These are phyloP conservation scores for Moesziomyces parantarcticus DNA, from an alignment of 1,284 basidiomycete genomes.

Conservation along the genomic window DNA sequence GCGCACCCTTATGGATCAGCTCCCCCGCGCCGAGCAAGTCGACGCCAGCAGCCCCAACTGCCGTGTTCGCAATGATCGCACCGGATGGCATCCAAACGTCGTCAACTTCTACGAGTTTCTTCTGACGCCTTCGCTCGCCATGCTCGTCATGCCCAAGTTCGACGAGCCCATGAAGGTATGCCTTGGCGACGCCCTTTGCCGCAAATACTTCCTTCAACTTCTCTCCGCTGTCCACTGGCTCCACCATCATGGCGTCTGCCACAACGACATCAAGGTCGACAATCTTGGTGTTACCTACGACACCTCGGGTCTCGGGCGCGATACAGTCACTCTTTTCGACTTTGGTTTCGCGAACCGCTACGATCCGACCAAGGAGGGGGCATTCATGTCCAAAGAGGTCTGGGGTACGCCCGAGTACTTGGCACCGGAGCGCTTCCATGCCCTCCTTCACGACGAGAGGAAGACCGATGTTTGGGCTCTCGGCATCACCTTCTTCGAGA, in stretches of 20 bases:
- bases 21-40: conserved; percentile 33
- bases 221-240: conserved; percentile 56
- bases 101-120: conserved; percentile 55
- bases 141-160: conserved; percentile 59
- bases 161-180: conserved; percentile 59
- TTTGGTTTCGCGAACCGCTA: conserved; percentile 62
- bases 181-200: conserved; percentile 42
- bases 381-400: conserved; percentile 42
- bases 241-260: conserved; percentile 50
- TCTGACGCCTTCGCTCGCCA: conserved; percentile 44
- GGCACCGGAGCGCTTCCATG: conserved; percentile 50
- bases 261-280: conserved; percentile 62
- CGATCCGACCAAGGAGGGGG: conserved; percentile 27
- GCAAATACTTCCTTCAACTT: conserved; percentile 53
- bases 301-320: conserved; percentile 32
- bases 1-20: conserved; percentile 37
- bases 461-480: conserved; percentile 58
- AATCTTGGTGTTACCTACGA: conserved; percentile 53
- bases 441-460: conserved; percentile 53
- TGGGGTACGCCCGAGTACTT: conserved; percentile 62
- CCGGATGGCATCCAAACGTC: conserved; percentile 50
- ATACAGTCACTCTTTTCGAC: conserved; percentile 40
- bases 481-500: conserved; percentile 63
- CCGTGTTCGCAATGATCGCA: conserved; percentile 35
- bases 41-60: conserved; percentile 34